Evolutionary conservation across 495 filamentous ascomycete species (phyloP).

Genomic region (Amphirosellinia nigrospora): DNA sequence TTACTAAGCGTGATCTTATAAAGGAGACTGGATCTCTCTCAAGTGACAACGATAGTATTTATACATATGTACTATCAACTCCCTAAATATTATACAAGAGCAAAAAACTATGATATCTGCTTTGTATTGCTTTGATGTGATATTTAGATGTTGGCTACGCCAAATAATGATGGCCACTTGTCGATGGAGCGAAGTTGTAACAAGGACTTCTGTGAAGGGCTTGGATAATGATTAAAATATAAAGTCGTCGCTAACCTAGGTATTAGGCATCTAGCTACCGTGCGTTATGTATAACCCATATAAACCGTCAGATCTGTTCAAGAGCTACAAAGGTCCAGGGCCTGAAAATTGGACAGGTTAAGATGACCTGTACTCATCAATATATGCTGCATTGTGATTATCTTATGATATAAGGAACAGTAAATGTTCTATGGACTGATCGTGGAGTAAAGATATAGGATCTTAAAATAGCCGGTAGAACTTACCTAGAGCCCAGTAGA

Average conservation of each 20-base stretch:
- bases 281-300: slow-evolving; percentile 1
- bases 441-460: no score
- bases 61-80: neutral
- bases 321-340: slow-evolving; percentile 9
- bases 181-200: no score
- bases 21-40: neutral
- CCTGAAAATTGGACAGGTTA: slow-evolving; percentile 3
- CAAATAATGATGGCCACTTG: neutral
- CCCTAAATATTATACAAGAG: neutral
- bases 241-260: neutral
- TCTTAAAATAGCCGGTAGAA: no score
- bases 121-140: neutral
- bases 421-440: no score
- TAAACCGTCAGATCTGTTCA: slow-evolving; percentile 6
- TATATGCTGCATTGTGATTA: neutral
- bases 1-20: neutral
- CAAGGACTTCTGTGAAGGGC: no score
- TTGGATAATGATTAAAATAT: no score
- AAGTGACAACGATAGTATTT: neutral
- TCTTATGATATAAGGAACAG: neutral
- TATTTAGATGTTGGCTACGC: neutral
- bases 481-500: no score
- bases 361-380: neutral
- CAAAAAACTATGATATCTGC: neutral
- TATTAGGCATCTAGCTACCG: slow-evolving; percentile 4